phyloP scores from a whole-genome alignment of 345 rosid species.

The Salix brachista region DNA sequence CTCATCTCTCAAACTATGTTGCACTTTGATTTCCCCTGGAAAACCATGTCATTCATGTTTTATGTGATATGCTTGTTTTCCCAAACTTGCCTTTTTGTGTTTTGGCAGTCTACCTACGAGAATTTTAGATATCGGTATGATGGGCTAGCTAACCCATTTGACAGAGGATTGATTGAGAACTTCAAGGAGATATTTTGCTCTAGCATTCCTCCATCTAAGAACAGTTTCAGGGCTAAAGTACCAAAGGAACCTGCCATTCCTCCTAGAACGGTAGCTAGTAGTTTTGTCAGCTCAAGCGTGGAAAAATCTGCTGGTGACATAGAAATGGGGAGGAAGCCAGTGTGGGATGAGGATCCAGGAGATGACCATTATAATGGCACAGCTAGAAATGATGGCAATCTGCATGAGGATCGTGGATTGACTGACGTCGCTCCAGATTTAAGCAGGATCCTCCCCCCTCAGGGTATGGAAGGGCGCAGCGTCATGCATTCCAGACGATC shows the following conservation, averaged over 20 bases:
- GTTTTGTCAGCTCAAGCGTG: slow-evolving; percentile 35
- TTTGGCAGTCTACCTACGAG: slow-evolving; percentile 86
- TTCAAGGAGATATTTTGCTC: slow-evolving; percentile 73
- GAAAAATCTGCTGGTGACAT: slow-evolving; percentile 52
- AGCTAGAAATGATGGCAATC: slow-evolving; percentile 20
- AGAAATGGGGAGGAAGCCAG: slow-evolving; percentile 70
- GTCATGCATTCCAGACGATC: slow-evolving; percentile 45
- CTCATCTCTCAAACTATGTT: too few relatives aligned
- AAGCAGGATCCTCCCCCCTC: slow-evolving; percentile 65
- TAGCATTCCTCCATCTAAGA: slow-evolving; percentile 57
- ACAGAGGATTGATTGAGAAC: slow-evolving; percentile 63
- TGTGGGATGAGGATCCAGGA: slow-evolving; percentile 40
- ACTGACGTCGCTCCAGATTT: slow-evolving; percentile 46
- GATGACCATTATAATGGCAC: slow-evolving; percentile 14
- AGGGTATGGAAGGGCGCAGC: slow-evolving; percentile 53
- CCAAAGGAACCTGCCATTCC: slow-evolving; percentile 43
- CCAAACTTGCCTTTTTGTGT: slow-evolving; percentile 1
- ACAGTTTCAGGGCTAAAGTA: slow-evolving; percentile 73
- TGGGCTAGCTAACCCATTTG: slow-evolving; percentile 59
- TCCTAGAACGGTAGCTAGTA: slow-evolving; percentile 42
- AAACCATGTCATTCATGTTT: neutral
- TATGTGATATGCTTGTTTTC: neutral
- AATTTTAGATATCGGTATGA: slow-evolving; percentile 79
- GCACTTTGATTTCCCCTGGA: neutral
- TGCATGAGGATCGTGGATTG: slow-evolving; percentile 35